Conservation (phyloP, 176 grass and related monocot species). For the Avena atlantica region DNA sequence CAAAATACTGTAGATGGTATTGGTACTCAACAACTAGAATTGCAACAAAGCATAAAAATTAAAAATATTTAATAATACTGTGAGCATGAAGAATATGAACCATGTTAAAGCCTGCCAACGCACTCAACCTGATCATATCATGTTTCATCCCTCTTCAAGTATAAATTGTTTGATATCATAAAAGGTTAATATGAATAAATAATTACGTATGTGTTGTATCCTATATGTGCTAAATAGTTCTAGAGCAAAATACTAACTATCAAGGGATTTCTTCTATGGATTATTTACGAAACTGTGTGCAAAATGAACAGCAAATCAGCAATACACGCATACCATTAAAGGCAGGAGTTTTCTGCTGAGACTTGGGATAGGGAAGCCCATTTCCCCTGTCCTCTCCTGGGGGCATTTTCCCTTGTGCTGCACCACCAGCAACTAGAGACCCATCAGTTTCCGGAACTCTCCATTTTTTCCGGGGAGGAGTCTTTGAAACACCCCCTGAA, state of each 20-base stretch:
- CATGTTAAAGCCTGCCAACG: slow-evolving; percentile 12
- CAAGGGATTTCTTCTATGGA: slow-evolving; percentile 21
- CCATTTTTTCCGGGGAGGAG: slow-evolving; percentile 61
- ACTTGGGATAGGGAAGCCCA: slow-evolving; percentile 56
- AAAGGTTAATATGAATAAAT: background rate
- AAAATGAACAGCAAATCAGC: slow-evolving; percentile 20
- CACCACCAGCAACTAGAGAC: slow-evolving; percentile 26
- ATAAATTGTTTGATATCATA: background rate
- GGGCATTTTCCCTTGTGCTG: slow-evolving; percentile 39
- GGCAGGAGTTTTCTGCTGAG: slow-evolving; percentile 56
- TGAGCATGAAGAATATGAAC: background rate
- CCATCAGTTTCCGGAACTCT: slow-evolving; percentile 48
- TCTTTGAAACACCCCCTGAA: slow-evolving; percentile 41
- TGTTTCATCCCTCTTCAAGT: background rate
- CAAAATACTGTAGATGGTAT: background rate
- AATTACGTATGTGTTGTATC: slow-evolving; percentile 24
- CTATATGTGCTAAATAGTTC: slow-evolving; percentile 4
- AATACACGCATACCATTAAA: slow-evolving; percentile 53
- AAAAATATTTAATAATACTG: background rate
- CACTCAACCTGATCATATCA: background rate
- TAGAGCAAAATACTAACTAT: background rate
- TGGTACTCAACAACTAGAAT: background rate
- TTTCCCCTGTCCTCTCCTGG: slow-evolving; percentile 56
- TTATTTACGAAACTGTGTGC: background rate
- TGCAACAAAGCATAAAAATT: background rate